Percentiles rank a stretch among this genome's conserved stretches.
phyloP scores from a whole-genome alignment of 148 eudicot genomes.

The Nepenthes gracilis region DNA sequence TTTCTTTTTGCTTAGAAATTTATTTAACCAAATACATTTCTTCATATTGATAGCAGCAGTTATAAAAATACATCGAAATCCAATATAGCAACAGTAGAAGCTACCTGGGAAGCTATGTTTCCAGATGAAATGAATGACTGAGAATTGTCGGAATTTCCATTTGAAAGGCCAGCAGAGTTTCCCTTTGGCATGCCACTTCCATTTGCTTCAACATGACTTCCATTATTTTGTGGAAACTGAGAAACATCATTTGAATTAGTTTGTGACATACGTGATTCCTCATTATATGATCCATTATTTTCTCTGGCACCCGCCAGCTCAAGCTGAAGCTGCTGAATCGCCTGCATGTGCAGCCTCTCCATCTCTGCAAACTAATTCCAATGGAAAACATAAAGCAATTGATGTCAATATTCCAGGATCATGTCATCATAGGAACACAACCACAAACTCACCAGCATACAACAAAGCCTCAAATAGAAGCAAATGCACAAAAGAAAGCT shows the following conservation, averaged over 20 bases:
- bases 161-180: slow-evolving; percentile 28
- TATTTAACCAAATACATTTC: too few relatives aligned
- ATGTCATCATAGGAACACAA: not conserved
- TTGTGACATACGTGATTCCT: slow-evolving; percentile 32
- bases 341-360: slow-evolving; percentile 80
- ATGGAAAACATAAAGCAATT: not conserved
- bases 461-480: not conserved
- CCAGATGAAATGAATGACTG: slow-evolving; percentile 36
- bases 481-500: not conserved
- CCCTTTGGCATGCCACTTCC: slow-evolving; percentile 27
- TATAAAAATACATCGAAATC: not conserved
- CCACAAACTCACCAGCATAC: not conserved
- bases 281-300: slow-evolving; percentile 30
- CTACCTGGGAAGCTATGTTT: slow-evolving; percentile 46
- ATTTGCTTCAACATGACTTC: slow-evolving; percentile 43
- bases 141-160: slow-evolving; percentile 43
- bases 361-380: slow-evolving; percentile 65
- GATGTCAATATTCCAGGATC: not conserved
- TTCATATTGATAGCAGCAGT: too few relatives aligned
- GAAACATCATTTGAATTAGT: slow-evolving; percentile 38
- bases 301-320: slow-evolving; percentile 63
- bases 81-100: not conserved
- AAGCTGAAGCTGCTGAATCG: slow-evolving; percentile 63
- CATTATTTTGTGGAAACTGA: slow-evolving; percentile 39
- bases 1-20: too few relatives aligned